phyloP scores from a whole-genome alignment of 2,329 filamentous ascomycete genomes.

The Aureobasidium leucospermi region DNA sequence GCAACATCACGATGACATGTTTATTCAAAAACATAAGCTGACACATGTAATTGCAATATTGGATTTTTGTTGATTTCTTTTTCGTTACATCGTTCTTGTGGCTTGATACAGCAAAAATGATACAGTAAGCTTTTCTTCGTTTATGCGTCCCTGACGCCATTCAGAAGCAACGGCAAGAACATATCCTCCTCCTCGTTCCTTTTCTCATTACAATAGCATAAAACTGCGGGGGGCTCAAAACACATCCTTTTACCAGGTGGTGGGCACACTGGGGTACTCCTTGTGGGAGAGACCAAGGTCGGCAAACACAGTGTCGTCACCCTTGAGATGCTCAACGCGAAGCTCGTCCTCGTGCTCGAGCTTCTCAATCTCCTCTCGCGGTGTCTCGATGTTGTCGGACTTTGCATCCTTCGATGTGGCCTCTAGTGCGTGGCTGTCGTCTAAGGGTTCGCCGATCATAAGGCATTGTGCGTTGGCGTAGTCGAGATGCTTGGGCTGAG shows the following conservation, averaged over 20 bases:
- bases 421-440: slow-evolving; percentile 51
- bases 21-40: too few relatives aligned
- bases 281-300: slow-evolving; percentile 54
- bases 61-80: background rate
- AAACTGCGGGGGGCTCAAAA: background rate
- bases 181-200: background rate
- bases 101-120: background rate
- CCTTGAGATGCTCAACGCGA: slow-evolving; percentile 54
- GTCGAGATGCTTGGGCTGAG: slow-evolving; percentile 66
- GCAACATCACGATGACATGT: too few relatives aligned
- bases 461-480: slow-evolving; percentile 70
- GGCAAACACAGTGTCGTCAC: slow-evolving; percentile 55
- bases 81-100: background rate
- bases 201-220: background rate
- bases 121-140: background rate
- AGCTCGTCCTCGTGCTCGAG: slow-evolving; percentile 68
- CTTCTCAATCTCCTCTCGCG: slow-evolving; percentile 64
- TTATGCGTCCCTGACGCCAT: background rate
- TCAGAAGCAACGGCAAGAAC: background rate
- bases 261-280: slow-evolving; percentile 57
- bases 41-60: too few relatives aligned
- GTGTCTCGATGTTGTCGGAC: slow-evolving; percentile 50
- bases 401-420: slow-evolving; percentile 51
- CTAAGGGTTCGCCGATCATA: slow-evolving; percentile 62
- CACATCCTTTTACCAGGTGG: slow-evolving; percentile 45